These are phyloP conservation scores for Aureobasidium sp. DNA, from an alignment of 2,329 filamentous ascomycete species.

Conservation along the genomic window DNA sequence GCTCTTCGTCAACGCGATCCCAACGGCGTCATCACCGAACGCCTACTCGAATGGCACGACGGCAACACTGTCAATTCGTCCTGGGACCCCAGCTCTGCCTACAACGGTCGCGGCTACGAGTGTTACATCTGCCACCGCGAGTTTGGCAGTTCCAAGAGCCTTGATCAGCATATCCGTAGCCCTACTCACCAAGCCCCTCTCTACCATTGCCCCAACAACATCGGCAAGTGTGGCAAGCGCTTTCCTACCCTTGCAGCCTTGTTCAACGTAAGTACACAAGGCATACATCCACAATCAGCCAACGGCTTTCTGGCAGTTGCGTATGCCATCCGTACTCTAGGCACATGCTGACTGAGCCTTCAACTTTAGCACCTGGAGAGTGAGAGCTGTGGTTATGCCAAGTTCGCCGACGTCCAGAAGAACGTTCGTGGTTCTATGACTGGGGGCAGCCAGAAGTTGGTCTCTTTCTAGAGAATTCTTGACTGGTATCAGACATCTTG, in stretches of 20 bases:
- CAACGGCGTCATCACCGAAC: constrained; percentile 43
- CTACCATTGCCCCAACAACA: constrained; percentile 36
- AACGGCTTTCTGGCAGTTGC: too few species aligned
- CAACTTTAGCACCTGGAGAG: constrained; percentile 34
- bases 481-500: too few species aligned
- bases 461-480: neutral
- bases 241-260: constrained; percentile 34
- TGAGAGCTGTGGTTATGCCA: constrained; percentile 33
- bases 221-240: constrained; percentile 20
- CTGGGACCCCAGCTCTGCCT: constrained; percentile 34
- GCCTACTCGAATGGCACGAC: constrained; percentile 40
- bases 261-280: constrained; percentile 29
- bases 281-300: too few species aligned
- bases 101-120: constrained; percentile 40
- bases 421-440: neutral
- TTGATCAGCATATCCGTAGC: neutral
- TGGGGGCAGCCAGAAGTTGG: neutral
- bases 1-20: constrained; percentile 42
- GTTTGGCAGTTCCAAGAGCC: constrained; percentile 28
- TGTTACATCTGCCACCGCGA: constrained; percentile 47
- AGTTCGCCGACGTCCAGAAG: constrained; percentile 23
- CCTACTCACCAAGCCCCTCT: constrained; percentile 17
- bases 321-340: too few species aligned
- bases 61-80: constrained; percentile 21
- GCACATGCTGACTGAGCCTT: too few species aligned